Evolutionary conservation across 148 eudicot species (phyloP).

Genomic region (Cornus florida): DNA sequence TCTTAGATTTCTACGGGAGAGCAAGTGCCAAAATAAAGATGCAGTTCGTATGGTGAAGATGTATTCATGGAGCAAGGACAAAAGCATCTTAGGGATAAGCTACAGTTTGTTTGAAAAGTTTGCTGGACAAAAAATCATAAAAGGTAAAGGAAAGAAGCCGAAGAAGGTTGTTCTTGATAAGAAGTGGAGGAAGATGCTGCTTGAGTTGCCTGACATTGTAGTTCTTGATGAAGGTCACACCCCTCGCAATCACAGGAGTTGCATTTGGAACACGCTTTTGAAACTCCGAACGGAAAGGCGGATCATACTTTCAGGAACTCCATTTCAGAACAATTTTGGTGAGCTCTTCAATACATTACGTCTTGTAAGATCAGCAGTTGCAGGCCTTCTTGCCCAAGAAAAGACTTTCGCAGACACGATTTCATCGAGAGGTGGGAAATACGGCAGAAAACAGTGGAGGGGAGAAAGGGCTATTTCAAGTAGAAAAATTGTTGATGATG

Average conservation of each 20-base stretch:
- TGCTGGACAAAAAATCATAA: conserved; percentile 23
- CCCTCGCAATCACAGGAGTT: conserved; percentile 53
- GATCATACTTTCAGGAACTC: conserved; percentile 70
- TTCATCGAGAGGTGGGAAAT: background rate
- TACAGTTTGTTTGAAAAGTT: conserved; percentile 46
- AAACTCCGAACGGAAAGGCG: conserved; percentile 42
- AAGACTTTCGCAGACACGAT: conserved; percentile 10
- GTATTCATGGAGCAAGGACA: conserved; percentile 36
- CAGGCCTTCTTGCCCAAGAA: conserved; percentile 13
- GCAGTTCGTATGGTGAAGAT: conserved; percentile 42
- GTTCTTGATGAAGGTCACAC: conserved; percentile 81
- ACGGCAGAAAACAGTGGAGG: background rate
- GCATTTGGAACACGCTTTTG: conserved; percentile 43
- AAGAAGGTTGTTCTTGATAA: too few species aligned
- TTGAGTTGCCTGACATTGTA: conserved; percentile 40
- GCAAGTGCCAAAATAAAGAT: background rate
- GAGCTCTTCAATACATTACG: conserved; percentile 60
- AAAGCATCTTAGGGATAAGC: conserved; percentile 56
- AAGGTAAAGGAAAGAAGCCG: background rate
- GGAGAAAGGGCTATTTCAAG: background rate
- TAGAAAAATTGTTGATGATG: background rate
- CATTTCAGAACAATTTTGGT: conserved; percentile 63
- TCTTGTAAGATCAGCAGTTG: conserved; percentile 46
- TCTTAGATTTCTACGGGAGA: background rate
- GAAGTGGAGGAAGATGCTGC: conserved; percentile 27